Conservation (phyloP, 805 yeast genomes). For the Kluyveromyces dobzhanskii region DNA sequence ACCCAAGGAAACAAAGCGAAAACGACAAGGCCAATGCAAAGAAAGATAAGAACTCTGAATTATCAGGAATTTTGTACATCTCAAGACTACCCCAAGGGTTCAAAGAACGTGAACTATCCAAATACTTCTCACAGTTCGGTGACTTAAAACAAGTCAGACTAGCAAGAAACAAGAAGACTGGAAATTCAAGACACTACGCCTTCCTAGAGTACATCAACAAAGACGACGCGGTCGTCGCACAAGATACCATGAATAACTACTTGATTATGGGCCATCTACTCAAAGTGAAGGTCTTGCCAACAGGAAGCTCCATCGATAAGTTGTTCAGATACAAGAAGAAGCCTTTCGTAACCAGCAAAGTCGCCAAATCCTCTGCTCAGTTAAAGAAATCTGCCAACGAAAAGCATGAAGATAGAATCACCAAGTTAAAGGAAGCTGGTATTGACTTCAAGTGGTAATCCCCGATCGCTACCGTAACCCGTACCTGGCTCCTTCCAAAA, state of each 20-base stretch:
- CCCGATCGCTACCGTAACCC: too few relatives aligned
- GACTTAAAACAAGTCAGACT: conserved; percentile 67
- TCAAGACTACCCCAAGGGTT: conserved; percentile 93
- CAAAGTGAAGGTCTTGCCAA: conserved; percentile 47
- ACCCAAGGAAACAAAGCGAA: conserved; percentile 19
- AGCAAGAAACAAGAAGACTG: conserved; percentile 84
- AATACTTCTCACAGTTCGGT: conserved; percentile 89
- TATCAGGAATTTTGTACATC: conserved; percentile 69
- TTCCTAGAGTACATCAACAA: conserved; percentile 71
- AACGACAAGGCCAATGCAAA: conserved; percentile 13
- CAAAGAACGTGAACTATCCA: conserved; percentile 65
- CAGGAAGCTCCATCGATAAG: conserved; percentile 39
- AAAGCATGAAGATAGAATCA: conserved; percentile 29
- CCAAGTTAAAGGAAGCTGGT: conserved; percentile 30
- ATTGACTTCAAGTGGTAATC: conserved; percentile 30
- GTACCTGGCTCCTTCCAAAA: too few relatives aligned
- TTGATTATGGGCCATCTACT: conserved; percentile 80
- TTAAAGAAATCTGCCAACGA: conserved; percentile 26
- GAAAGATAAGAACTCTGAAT: conserved; percentile 21
- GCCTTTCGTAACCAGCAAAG: conserved; percentile 24
- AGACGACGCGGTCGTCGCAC: conserved; percentile 80
- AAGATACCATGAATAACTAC: conserved; percentile 94
- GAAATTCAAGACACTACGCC: conserved; percentile 85
- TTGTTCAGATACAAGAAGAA: conserved; percentile 30
- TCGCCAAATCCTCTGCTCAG: conserved; percentile 25